Conservation (phyloP, 345 rosid species). For the Brassica napus region DNA sequence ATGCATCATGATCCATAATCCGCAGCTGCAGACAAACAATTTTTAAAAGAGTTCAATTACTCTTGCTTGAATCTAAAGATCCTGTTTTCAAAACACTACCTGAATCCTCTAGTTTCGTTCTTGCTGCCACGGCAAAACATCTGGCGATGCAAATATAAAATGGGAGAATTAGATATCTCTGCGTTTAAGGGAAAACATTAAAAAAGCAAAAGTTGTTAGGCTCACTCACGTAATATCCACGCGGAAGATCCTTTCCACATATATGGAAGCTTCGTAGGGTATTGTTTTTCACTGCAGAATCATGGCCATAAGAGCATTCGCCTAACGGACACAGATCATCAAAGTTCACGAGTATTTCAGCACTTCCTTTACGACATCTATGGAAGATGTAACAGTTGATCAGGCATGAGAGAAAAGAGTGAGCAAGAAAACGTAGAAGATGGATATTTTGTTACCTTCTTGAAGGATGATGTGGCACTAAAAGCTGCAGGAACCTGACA, state of each 20-base stretch:
- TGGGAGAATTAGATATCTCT: conserved; percentile 19
- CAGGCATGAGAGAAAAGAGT: conserved; percentile 28
- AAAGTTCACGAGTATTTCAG: conserved; percentile 79
- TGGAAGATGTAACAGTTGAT: not conserved
- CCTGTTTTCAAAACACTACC: conserved; percentile 48
- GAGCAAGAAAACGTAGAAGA: not conserved
- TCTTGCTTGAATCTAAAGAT: not conserved
- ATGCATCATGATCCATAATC: conserved; percentile 93
- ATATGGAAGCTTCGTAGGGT: conserved; percentile 54
- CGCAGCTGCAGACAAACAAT: conserved; percentile 66
- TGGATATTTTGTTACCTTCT: conserved; percentile 50
- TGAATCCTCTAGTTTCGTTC: conserved; percentile 92
- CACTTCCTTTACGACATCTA: conserved; percentile 97
- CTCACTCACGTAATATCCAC: conserved; percentile 86
- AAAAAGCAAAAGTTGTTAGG: conserved; percentile 3
- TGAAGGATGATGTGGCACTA: conserved; percentile 96
- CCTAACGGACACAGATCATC: conserved; percentile 70
- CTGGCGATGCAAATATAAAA: conserved; percentile 45
- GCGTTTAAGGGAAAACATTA: conserved; percentile 1
- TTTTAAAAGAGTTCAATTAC: conserved; percentile 9
- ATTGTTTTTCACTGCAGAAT: conserved; percentile 39
- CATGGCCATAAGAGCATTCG: conserved; percentile 45
- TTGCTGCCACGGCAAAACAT: conserved; percentile 96
- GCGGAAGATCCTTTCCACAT: conserved; percentile 96
- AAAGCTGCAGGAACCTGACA: conserved; percentile 78